Percentiles rank a stretch among this genome's conserved stretches.
These are phyloP conservation scores for Parachlorella kessleri DNA, from an alignment of 139 green algal genomes.

Conservation along the genomic window DNA sequence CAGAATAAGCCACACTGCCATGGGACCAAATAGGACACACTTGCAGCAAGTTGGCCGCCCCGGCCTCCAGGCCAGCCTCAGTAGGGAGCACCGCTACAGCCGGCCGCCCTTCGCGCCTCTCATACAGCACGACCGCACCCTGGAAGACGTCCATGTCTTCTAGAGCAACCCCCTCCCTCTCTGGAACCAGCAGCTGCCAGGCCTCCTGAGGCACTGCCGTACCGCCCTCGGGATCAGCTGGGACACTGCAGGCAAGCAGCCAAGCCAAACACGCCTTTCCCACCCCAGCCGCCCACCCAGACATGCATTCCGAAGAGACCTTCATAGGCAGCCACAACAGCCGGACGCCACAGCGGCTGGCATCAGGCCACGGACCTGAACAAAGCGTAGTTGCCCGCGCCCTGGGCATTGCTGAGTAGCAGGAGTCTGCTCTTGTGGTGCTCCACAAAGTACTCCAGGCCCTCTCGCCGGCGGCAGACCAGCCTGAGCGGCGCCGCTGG, in stretches of 20 bases:
- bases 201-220: neutral
- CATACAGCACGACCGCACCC: constrained; percentile 45
- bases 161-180: constrained; percentile 19
- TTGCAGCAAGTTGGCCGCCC: neutral
- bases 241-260: constrained; percentile 21
- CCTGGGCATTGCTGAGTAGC: constrained; percentile 35
- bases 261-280: too few species aligned
- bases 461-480: constrained; percentile 46
- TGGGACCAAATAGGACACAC: too few species aligned
- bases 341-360: neutral
- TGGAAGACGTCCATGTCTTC: constrained; percentile 72
- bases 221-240: neutral
- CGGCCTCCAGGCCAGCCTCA: neutral
- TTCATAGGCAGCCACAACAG: too few species aligned
- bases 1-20: too few species aligned
- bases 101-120: constrained; percentile 22
- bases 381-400: constrained; percentile 29
- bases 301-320: too few species aligned
- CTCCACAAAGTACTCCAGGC: constrained; percentile 84
- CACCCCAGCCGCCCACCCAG: too few species aligned
- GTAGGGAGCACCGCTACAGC: constrained; percentile 28
- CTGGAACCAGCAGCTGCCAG: constrained; percentile 50
- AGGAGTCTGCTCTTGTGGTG: constrained; percentile 38
- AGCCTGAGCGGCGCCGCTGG: neutral
- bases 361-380: constrained; percentile 10